These are phyloP conservation scores for Euphorbia schlechtendalii DNA, from an alignment of 441 rosid genomes.

Conservation along the genomic window DNA sequence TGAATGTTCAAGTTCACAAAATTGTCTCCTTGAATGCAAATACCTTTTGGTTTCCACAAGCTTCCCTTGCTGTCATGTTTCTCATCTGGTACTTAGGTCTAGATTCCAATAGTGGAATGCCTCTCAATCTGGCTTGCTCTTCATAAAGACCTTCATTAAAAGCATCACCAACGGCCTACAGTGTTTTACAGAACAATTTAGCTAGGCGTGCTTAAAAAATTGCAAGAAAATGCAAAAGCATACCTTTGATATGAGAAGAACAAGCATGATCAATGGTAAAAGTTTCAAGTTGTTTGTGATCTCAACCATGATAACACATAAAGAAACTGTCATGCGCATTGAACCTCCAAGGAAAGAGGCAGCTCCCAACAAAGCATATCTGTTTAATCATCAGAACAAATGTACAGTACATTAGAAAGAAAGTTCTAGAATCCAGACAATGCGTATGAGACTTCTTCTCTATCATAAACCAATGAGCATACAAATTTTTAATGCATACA, in stretches of 20 bases:
- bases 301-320: conserved; percentile 98
- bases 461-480: not conserved
- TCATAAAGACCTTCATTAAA: conserved; percentile 96
- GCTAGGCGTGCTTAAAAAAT: conserved; percentile 16
- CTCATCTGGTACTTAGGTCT: conserved; percentile 88
- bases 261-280: conserved; percentile 95
- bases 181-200: conserved; percentile 13
- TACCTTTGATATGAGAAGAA: conserved; percentile 98
- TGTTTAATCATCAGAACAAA: conserved; percentile 29
- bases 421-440: not conserved
- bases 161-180: conserved; percentile 98
- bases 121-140: conserved; percentile 81
- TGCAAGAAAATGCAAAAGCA: conserved; percentile 16
- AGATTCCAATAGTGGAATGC: conserved; percentile 86
- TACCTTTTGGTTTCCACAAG: conserved; percentile 82
- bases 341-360: conserved; percentile 99
- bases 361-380: conserved; percentile 96
- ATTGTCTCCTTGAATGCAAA: conserved; percentile 10
- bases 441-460: not conserved
- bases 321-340: conserved; percentile 96
- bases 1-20: not conserved
- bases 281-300: conserved; percentile 91
- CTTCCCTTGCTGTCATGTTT: conserved; percentile 76
- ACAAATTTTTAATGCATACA: too few relatives aligned
- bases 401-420: conserved; percentile 18